These are phyloP conservation scores for Tanacetum coccineum DNA, from an alignment of 129 eudicot species.

Conservation along the genomic window DNA sequence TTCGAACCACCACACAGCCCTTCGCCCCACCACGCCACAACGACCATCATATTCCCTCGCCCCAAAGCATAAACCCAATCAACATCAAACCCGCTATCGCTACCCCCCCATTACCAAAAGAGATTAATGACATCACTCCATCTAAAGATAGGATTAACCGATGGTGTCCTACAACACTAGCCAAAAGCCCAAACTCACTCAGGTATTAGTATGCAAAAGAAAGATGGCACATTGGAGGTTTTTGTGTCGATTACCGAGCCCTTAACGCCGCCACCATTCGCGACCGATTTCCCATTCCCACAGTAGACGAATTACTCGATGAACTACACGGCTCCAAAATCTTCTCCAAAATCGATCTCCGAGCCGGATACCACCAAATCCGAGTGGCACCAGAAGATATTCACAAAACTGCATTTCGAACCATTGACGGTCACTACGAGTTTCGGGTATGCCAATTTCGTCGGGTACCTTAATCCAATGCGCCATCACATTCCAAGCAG, in stretches of 20 bases:
- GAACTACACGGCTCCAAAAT: too few relatives aligned
- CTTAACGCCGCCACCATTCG: too few relatives aligned
- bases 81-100: conserved; percentile 2
- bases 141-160: too few relatives aligned
- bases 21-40: neutral
- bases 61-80: neutral
- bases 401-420: neutral
- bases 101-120: conserved; percentile 1
- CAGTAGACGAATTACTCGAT: too few relatives aligned
- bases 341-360: too few relatives aligned
- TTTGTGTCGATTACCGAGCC: too few relatives aligned
- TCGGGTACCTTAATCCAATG: neutral
- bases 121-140: too few relatives aligned
- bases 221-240: too few relatives aligned
- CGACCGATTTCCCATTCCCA: too few relatives aligned
- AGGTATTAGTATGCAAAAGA: too few relatives aligned
- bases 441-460: neutral
- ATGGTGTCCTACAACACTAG: too few relatives aligned
- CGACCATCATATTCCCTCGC: conserved; percentile 4
- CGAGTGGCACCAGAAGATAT: neutral
- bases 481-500: neutral
- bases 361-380: neutral
- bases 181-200: too few relatives aligned
- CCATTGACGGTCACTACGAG: neutral
- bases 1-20: neutral